Evolutionary conservation across 2,329 filamentous ascomycete genomes (phyloP), one percentile per base, ranked within the genome.

Genomic region (Arthrobotrys entomopaga): DNA sequence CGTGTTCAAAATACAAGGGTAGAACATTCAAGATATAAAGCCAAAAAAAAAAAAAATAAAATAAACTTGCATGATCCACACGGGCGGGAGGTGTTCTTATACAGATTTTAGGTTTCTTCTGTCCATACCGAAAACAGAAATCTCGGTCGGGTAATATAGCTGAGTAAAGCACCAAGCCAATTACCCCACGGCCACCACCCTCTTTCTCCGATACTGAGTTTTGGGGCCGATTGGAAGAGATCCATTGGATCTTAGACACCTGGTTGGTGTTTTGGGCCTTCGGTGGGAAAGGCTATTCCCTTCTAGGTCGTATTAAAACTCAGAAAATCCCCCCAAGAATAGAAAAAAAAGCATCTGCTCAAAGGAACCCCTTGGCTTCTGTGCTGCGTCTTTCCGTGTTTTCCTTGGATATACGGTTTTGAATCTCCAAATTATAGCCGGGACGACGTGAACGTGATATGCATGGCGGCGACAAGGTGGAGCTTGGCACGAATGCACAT

Each of bases 251-350:
- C 29, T 34, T 8, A 10, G 29, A 38, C 38, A 34, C n/a, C 43
- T 19, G 38, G 10, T 34, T 34, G 29, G 29, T 34, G 29, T 34
- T 34, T 34, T 34, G 29, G 5, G 6, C 29, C 5, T 26, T 34
- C n/a, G 29, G 29, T 34, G 29, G 58, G 22, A 34, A 22, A 48
- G 42, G 43, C 59, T 54, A 48, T 60, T 54, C 67, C 60, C n/a
- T 16, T 72, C 65, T 56, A 3, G 60, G 59, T 72, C 67, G 67
- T 65, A 72, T 60, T 19, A 52, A 10, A 50, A 61, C 38, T 60
- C 10, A 60, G 42, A 46, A 46, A 34, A 34, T n/a, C n/a, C 29
- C 29, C 29, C 42, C 16, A 46, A 15, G 42, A n/a, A 7, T 46
- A n/a, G 13, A 19, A n/a, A 46, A 19, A 46, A 46, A 19, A 46